Base-by-base conservation (phyloP, 441 rosid species). In the Adansonia gregorii region DNA sequence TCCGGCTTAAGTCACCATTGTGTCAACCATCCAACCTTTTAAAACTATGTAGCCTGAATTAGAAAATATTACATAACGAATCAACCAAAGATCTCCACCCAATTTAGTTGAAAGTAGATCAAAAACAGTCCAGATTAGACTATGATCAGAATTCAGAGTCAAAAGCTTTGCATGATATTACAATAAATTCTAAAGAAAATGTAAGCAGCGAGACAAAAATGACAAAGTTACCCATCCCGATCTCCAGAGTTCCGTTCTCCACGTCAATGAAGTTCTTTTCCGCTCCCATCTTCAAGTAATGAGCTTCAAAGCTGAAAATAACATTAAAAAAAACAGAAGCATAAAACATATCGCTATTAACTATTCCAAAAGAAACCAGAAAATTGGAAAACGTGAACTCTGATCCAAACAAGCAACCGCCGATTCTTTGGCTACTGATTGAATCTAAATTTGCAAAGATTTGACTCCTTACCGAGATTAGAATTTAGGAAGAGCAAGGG, bases 201-300 rank as follows among this genome's bases (percentile, higher is more conserved):
- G 31, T 43, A 6, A 48, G 46, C 51, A 66, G 35, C 3, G 52
- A 59, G 14, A 55, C 39, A 12, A 39, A 9, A 73, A 48, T 15
- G 58, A 51, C n/a, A 7, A 61, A 77, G 93, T 84, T 79, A 95
- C 98, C 98, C 94, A 95, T 92, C 71, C 97, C 98, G 78, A 95
- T 92, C 91, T 95, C 97, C 52, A 92, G 81, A 17, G 92, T 85
- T 77, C 90, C 94, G 65, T 84, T 97, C 78, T 92, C 98, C 88
- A 86, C 80, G 51, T 84, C 88, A 83, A 66, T 78, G 72, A 78
- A 84, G 85, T 93, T 88, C 71, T 86, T 74, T 22, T 67, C 87
- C 24, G 79, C 61, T 9, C 83, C 94, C 97, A 92, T 92, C 60
- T 75, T 75, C 78, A 61, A 48, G 14, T 14, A 58, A 20, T 20